Percentiles rank a stretch among this genome's conserved stretches.
These are phyloP conservation scores for Penicillium antarcticum DNA, from an alignment of 495 filamentous ascomycete genomes.

Conservation along the genomic window DNA sequence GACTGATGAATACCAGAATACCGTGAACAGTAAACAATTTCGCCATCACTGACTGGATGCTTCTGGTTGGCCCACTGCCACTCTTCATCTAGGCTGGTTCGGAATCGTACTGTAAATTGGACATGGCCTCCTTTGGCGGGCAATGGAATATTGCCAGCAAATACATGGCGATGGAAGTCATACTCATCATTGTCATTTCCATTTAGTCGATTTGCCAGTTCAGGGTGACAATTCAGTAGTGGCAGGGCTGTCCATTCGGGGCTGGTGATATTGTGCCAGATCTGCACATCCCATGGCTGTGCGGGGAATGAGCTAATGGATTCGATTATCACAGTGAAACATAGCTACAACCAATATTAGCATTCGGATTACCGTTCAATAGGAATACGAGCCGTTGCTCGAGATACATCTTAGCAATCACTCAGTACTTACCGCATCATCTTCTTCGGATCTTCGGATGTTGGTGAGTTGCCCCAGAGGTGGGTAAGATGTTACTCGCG, in stretches of 20 bases:
- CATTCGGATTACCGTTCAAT: not conserved
- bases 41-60: conserved; percentile 57
- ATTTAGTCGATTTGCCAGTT: conserved; percentile 33
- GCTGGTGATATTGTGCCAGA: conserved; percentile 68
- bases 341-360: conserved; percentile 32
- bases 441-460: conserved; percentile 33
- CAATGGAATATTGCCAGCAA: conserved; percentile 30
- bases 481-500: conserved; percentile 56
- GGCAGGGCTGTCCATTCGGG: conserved; percentile 36
- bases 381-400: not conserved
- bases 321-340: conserved; percentile 71
- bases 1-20: not conserved
- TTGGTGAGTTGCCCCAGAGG: conserved; percentile 68
- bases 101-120: conserved; percentile 75
- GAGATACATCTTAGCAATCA: not conserved
- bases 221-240: conserved; percentile 22
- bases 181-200: conserved; percentile 10
- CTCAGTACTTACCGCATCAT: conserved; percentile 28
- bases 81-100: conserved; percentile 44
- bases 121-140: conserved; percentile 33
- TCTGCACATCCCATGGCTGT: conserved; percentile 65
- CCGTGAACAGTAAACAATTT: conserved; percentile 43
- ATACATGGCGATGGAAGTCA: conserved; percentile 37
- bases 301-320: conserved; percentile 51
- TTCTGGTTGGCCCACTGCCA: conserved; percentile 80